Evolutionary conservation across 164 flowering plant genomes (phyloP).

Genomic region (Pachysandra terminalis): DNA sequence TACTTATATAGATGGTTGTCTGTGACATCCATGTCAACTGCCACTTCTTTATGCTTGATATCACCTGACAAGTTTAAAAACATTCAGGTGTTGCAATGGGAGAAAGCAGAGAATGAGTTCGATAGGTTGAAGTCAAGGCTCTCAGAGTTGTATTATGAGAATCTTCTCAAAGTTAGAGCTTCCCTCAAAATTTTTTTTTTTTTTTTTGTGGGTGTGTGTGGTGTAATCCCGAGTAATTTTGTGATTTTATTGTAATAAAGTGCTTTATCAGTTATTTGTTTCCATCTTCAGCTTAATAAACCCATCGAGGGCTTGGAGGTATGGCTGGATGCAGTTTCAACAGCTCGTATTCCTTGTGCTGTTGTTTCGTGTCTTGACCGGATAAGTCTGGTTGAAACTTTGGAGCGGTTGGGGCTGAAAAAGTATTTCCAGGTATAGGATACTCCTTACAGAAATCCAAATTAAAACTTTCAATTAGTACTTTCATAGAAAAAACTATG

Average conservation of each 20-base stretch:
- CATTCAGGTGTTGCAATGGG: slow-evolving; percentile 67
- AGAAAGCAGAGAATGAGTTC: slow-evolving; percentile 42
- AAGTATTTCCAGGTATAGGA: slow-evolving; percentile 77
- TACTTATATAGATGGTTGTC: not conserved
- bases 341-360: slow-evolving; percentile 89
- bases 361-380: slow-evolving; percentile 85
- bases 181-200: slow-evolving; percentile 11
- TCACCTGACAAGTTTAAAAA: not conserved
- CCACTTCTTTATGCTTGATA: not conserved
- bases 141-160: slow-evolving; percentile 65
- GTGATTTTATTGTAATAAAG: not conserved
- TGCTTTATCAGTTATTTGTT: slow-evolving; percentile 7
- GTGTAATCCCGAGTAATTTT: too few relatives aligned
- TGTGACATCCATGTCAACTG: not conserved
- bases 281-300: slow-evolving; percentile 50
- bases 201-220: too few relatives aligned
- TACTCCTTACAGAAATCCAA: not conserved
- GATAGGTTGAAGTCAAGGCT: slow-evolving; percentile 66
- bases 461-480: not conserved
- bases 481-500: too few relatives aligned
- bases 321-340: slow-evolving; percentile 84
- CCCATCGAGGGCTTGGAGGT: slow-evolving; percentile 81
- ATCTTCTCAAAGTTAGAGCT: slow-evolving; percentile 58
- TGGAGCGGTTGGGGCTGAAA: slow-evolving; percentile 65
- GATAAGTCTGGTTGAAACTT: slow-evolving; percentile 51